Evolutionary conservation across 2,329 filamentous ascomycete genomes (phyloP).

Genomic region (Colletotrichum sp.): DNA sequence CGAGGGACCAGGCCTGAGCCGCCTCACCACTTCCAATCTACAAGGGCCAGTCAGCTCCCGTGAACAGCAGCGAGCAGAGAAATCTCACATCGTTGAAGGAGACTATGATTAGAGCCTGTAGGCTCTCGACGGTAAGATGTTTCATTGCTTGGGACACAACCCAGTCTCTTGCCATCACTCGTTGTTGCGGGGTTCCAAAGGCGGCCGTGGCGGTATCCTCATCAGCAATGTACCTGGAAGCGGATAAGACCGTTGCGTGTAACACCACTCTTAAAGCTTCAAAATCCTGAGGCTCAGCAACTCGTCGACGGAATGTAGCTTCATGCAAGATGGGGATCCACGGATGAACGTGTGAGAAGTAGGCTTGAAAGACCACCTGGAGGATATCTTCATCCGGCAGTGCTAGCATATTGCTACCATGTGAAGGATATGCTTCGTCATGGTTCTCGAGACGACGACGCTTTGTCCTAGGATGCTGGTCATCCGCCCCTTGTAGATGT

Average conservation of each 20-base stretch:
- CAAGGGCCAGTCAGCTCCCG: constrained; percentile 17
- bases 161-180: constrained; percentile 16
- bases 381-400: constrained; percentile 21
- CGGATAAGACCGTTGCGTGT: constrained; percentile 34
- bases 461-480: background rate
- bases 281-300: constrained; percentile 24
- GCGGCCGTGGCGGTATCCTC: constrained; percentile 19
- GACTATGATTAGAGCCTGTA: constrained; percentile 40
- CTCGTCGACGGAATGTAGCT: constrained; percentile 27
- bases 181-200: background rate
- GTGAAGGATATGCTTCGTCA: background rate
- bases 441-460: background rate
- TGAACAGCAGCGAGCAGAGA: constrained; percentile 16
- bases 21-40: constrained; percentile 33
- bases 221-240: constrained; percentile 30
- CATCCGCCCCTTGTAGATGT: background rate
- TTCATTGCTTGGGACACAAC: constrained; percentile 33
- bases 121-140: constrained; percentile 35
- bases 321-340: constrained; percentile 43
- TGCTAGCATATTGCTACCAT: background rate
- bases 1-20: constrained; percentile 29
- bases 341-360: constrained; percentile 39
- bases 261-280: constrained; percentile 32
- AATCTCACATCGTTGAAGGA: constrained; percentile 36
- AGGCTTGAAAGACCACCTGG: constrained; percentile 31